Evolutionary conservation across 2,329 filamentous ascomycete species (phyloP).

Genomic region (Hortaea sp.): DNA sequence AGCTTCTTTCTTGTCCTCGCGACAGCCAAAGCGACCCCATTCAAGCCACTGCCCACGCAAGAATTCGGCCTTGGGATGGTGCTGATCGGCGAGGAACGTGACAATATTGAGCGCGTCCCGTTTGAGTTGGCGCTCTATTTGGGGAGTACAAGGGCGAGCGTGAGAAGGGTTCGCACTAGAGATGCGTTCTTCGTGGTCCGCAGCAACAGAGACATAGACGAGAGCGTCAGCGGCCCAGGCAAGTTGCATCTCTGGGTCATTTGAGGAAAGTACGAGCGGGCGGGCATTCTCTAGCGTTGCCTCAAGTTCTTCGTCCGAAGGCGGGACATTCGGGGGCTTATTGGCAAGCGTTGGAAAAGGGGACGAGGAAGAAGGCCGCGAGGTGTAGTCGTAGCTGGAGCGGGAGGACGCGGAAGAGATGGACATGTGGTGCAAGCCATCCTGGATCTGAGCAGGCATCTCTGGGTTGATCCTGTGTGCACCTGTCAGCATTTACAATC

Average conservation of each 20-base stretch:
- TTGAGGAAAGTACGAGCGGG: slow-evolving; percentile 75
- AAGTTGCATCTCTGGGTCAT: slow-evolving; percentile 91
- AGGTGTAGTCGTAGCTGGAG: slow-evolving; percentile 14
- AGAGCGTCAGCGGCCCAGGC: slow-evolving; percentile 93
- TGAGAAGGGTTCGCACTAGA: slow-evolving; percentile 32
- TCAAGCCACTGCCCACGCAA: slow-evolving; percentile 95
- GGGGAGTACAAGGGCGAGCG: slow-evolving; percentile 66
- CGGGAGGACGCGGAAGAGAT: slow-evolving; percentile 27
- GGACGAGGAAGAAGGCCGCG: slow-evolving; percentile 68
- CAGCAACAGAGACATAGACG: slow-evolving; percentile 74
- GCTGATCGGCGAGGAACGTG: slow-evolving; percentile 77
- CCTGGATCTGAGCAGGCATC: slow-evolving; percentile 93
- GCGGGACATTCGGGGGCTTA: slow-evolving; percentile 77
- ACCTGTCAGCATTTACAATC: neutral
- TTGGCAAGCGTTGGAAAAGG: slow-evolving; percentile 78
- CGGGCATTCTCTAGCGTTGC: slow-evolving; percentile 77
- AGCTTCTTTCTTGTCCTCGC: slow-evolving; percentile 88
- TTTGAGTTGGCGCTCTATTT: slow-evolving; percentile 77
- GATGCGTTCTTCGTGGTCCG: slow-evolving; percentile 65
- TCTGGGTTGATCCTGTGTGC: slow-evolving; percentile 43
- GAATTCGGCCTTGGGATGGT: slow-evolving; percentile 88
- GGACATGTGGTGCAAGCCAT: slow-evolving; percentile 85
- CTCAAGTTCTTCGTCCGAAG: slow-evolving; percentile 89
- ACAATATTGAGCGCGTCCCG: slow-evolving; percentile 88
- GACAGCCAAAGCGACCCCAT: slow-evolving; percentile 89